phyloP scores from a whole-genome alignment of 352 stramenopile genomes.

The Blastocystis sp. region DNA sequence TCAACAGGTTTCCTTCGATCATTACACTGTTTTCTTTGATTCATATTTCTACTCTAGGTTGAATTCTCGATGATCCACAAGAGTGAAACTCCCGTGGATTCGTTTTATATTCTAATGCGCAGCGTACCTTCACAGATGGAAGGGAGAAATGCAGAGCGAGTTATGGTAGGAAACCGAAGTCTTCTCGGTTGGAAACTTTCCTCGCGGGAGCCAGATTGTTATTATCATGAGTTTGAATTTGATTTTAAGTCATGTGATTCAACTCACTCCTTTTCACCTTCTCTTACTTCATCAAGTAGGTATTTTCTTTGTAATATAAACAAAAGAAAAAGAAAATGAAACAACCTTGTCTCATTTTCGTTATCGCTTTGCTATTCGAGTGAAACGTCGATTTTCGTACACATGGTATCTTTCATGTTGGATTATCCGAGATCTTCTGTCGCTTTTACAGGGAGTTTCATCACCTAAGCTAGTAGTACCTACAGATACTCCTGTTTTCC shows the following conservation, averaged over 20 bases:
- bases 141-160: not conserved
- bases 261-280: not conserved
- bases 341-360: conserved; percentile 20
- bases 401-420: conserved; percentile 38
- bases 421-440: conserved; percentile 38
- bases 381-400: conserved; percentile 37
- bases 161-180: conserved; percentile 30
- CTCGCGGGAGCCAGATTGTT: not conserved
- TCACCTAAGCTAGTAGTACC: not conserved
- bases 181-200: conserved; percentile 34
- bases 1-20: not conserved
- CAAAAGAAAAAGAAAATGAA: not conserved
- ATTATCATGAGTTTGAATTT: not conserved
- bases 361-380: conserved; percentile 46
- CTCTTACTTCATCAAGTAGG: not conserved
- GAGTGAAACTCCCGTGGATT: not conserved
- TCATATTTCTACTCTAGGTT: not conserved
- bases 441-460: not conserved
- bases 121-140: not conserved
- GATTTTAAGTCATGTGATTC: not conserved
- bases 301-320: not conserved
- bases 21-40: not conserved
- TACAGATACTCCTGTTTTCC: not conserved
- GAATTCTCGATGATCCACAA: not conserved
- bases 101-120: not conserved